A percentile compares a stretch with the other conserved stretches of the same genome.
These are phyloP conservation scores for Neltuma alba DNA, from an alignment of 306 rosid genomes.

Conservation along the genomic window DNA sequence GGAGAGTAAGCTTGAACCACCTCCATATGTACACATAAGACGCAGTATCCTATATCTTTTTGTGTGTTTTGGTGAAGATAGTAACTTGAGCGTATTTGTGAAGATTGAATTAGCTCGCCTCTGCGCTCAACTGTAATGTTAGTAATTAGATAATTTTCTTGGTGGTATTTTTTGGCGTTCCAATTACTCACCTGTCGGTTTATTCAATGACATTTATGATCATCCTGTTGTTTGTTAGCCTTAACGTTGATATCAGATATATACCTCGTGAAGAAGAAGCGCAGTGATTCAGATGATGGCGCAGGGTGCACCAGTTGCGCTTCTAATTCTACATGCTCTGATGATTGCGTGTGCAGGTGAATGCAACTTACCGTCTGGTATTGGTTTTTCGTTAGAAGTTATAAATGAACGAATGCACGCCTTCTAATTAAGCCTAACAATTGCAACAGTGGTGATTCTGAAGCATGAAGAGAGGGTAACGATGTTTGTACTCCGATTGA, in stretches of 20 bases:
- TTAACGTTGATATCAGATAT: slow-evolving; percentile 59
- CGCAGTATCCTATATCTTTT: slow-evolving; percentile 76
- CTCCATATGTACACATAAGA: slow-evolving; percentile 74
- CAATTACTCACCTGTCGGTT: neutral
- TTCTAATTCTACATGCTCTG: slow-evolving; percentile 59
- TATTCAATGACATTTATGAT: slow-evolving; percentile 1
- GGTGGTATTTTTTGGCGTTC: neutral
- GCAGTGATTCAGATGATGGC: slow-evolving; percentile 66
- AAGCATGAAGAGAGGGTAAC: neutral
- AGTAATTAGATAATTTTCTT: slow-evolving; percentile 28
- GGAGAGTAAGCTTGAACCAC: slow-evolving; percentile 75
- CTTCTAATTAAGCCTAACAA: neutral
- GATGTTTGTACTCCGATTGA: neutral
- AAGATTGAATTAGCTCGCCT: slow-evolving; percentile 13
- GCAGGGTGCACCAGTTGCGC: slow-evolving; percentile 77
- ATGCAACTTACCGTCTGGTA: slow-evolving; percentile 25
- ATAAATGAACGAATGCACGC: neutral
- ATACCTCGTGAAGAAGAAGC: slow-evolving; percentile 89
- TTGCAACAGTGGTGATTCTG: slow-evolving; percentile 13
- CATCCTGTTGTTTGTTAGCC: slow-evolving; percentile 42
- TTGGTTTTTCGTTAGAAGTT: neutral
- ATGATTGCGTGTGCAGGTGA: slow-evolving; percentile 93
- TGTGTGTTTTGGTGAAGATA: slow-evolving; percentile 29
- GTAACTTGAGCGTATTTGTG: slow-evolving; percentile 6
- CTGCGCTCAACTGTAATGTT: slow-evolving; percentile 14